A percentile compares a stretch with the other conserved stretches of the same genome.
Evolutionary conservation across 106 monocot species (phyloP).

Genomic region (Dendrobium chrysotoxum): DNA sequence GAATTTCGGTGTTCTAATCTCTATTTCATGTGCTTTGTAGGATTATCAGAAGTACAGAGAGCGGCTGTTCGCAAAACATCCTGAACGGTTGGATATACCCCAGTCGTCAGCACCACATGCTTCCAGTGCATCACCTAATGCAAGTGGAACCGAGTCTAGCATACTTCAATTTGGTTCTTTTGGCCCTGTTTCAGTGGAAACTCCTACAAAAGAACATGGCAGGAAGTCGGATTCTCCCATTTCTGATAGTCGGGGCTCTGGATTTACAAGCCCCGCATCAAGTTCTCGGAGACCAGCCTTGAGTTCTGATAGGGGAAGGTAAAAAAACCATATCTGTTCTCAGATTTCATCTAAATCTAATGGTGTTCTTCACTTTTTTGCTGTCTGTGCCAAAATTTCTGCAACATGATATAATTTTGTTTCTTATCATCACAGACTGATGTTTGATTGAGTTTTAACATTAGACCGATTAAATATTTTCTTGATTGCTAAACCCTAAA

Average conservation of each 20-base stretch:
- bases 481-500: background rate
- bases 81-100: conserved; percentile 1
- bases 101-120: conserved; percentile 10
- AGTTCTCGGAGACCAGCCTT: conserved; percentile 6
- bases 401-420: background rate
- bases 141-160: conserved; percentile 13
- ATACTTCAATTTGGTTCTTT: conserved; percentile 50
- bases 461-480: background rate
- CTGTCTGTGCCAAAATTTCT: background rate
- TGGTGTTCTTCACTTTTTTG: background rate
- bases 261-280: conserved; percentile 6
- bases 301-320: conserved; percentile 22
- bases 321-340: background rate
- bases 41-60: conserved; percentile 26
- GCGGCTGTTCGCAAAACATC: conserved; percentile 13
- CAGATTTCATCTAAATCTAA: background rate
- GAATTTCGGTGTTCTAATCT: background rate
- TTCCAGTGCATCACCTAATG: conserved; percentile 15
- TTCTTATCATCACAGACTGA: background rate
- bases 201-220: conserved; percentile 9
- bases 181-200: conserved; percentile 18
- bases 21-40: conserved; percentile 20
- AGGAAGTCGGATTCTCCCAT: background rate
- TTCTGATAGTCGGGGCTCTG: conserved; percentile 16
- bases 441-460: too few relatives aligned